Base-by-base conservation (phyloP, 495 filamentous ascomycete species). In the Talaromyces borbonicus region DNA sequence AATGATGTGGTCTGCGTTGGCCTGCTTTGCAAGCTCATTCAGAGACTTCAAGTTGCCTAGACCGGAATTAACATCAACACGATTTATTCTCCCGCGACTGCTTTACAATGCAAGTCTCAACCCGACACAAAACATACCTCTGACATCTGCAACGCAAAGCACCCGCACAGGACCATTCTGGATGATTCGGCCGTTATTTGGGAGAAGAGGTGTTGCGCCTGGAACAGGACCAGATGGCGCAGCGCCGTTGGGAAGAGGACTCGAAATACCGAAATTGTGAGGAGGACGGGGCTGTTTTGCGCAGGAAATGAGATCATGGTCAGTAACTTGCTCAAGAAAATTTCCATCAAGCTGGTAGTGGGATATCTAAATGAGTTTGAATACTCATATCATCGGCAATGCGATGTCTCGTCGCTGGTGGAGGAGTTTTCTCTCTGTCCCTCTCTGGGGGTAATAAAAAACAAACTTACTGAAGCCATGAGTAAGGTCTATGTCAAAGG, bases 111-210 rank as follows among this genome's bases (percentile, higher is more conserved):
- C 31, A 51, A 45, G 33, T 20, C 35, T 18, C 29, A 20, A 36
- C 16, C 8, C 42, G 40, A 50, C 35, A 58, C 11, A 6, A 26
- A 41, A 18, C 72, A 43, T 78, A 96, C 92, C 93, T 84, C 93
- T 78, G 52, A 99, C 90, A 68, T 99, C 93, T 16, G 93, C 93
- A 67, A 99, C 83, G 67, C 93, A 97, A 46, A 99, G 74, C 41
- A 99, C 81, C 61, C 92, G 77, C 46, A 80, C 83, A 35, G 83
- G 81, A 23, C 86, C 89, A 38, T 78, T 84, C 65, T 97, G 87
- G 55, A 95, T 80, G 37, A 99, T 66, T 51, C 79, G 71, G 49
- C 77, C 80, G 63, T 79, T 82, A 65, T 80, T 85, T 40, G 73
- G 80, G 48, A 77, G 75, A 46, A 77, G 72, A 53, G 74, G 72